Conservation (phyloP, 2,329 filamentous ascomycete species). For the Fusarium sp. region DNA sequence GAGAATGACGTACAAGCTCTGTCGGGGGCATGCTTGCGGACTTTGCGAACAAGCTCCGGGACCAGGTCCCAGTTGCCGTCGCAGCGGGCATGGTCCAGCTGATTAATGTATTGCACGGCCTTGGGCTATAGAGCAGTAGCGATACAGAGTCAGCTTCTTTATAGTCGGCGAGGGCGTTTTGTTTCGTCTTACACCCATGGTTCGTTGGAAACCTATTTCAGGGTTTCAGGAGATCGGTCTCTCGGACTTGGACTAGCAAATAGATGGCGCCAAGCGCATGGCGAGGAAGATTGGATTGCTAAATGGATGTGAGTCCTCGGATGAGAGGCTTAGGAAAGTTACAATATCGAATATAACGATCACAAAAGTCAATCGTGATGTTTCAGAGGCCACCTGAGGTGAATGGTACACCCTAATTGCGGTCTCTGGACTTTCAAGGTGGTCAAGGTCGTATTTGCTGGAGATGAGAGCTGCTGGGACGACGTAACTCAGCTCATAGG, state of each 20-base stretch:
- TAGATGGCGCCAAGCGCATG: conserved; percentile 37
- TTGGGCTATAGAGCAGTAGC: conserved; percentile 64
- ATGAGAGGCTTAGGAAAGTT: not conserved
- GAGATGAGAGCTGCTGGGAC: conserved; percentile 36
- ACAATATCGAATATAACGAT: not conserved
- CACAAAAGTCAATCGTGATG: not conserved
- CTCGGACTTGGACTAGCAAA: conserved; percentile 36
- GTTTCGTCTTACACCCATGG: conserved; percentile 49
- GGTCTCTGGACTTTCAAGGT: conserved; percentile 27
- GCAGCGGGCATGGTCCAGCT: conserved; percentile 87
- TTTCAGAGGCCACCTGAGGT: conserved; percentile 9
- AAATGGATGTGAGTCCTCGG: conserved; percentile 1
- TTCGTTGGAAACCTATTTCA: conserved; percentile 45
- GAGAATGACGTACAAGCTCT: conserved; percentile 73
- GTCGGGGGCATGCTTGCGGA: conserved; percentile 91
- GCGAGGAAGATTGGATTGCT: conserved; percentile 13
- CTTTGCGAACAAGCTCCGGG: conserved; percentile 89
- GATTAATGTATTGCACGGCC: conserved; percentile 80
- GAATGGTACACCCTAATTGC: conserved; percentile 14
- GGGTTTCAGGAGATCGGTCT: conserved; percentile 44
- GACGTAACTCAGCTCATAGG: conserved; percentile 21
- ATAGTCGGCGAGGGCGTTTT: conserved; percentile 1
- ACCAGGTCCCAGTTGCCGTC: conserved; percentile 87
- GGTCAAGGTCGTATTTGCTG: conserved; percentile 24
- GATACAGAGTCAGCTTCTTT: conserved; percentile 36